Evolutionary conservation across 768 basidiomycete genomes (phyloP).

Genomic region (Naganishia vaughanmartiniae): DNA sequence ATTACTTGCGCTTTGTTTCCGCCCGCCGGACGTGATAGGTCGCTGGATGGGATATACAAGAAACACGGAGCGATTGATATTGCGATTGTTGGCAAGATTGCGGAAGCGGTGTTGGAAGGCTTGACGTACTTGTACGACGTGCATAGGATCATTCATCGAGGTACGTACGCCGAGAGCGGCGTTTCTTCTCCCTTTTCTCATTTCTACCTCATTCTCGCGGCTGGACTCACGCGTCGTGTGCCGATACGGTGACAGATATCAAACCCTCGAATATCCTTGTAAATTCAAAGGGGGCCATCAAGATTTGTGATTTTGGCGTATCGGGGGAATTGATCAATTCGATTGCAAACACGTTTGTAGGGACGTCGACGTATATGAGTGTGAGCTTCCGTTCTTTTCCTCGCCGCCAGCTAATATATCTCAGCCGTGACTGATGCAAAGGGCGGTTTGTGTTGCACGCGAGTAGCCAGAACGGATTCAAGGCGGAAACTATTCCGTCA

Average conservation of each 20-base stretch:
- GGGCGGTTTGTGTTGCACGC: too few relatives aligned
- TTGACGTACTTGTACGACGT: slow-evolving; percentile 94
- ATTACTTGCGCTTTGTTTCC: not conserved
- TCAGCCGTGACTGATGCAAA: too few relatives aligned
- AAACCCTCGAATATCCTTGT: slow-evolving; percentile 97
- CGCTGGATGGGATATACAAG: slow-evolving; percentile 93
- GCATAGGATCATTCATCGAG: slow-evolving; percentile 87
- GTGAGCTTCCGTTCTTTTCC: slow-evolving; percentile 56
- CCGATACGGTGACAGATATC: slow-evolving; percentile 91
- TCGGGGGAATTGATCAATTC: slow-evolving; percentile 98
- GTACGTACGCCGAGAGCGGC: slow-evolving; percentile 53
- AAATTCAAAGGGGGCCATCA: slow-evolving; percentile 92
- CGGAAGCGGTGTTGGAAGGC: slow-evolving; percentile 90
- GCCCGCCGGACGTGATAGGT: slow-evolving; percentile 55
- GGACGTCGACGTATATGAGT: slow-evolving; percentile 99
- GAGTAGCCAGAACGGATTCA: slow-evolving; percentile 95
- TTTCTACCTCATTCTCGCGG: not conserved
- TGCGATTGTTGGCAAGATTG: slow-evolving; percentile 86
- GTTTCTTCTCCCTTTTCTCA: not conserved
- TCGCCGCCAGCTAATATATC: too few relatives aligned
- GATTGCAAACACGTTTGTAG: slow-evolving; percentile 97
- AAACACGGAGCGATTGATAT: slow-evolving; percentile 90
- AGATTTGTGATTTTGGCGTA: slow-evolving; percentile 98
- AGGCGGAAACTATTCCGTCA: slow-evolving; percentile 96
- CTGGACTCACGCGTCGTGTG: too few relatives aligned